Conservation (phyloP, 805 yeast genomes). For the Candida endomychidarum region DNA sequence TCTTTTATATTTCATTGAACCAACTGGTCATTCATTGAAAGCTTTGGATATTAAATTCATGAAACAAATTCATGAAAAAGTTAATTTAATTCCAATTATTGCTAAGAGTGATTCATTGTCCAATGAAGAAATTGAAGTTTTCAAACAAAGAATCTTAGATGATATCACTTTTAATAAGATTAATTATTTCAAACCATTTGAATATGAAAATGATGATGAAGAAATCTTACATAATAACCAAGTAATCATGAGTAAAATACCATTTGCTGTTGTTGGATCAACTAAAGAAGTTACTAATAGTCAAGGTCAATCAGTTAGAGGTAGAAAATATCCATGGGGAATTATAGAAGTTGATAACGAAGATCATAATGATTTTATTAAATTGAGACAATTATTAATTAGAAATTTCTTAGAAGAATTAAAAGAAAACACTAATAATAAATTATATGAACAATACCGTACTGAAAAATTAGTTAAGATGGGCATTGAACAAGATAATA, state of each 20-base stretch:
- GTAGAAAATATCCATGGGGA: slow-evolving; percentile 97
- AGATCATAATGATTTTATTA: slow-evolving; percentile 87
- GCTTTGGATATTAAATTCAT: slow-evolving; percentile 87
- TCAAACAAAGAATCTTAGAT: slow-evolving; percentile 73
- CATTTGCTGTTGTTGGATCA: slow-evolving; percentile 95
- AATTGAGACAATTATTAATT: slow-evolving; percentile 82
- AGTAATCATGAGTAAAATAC: slow-evolving; percentile 69
- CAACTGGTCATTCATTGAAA: slow-evolving; percentile 91
- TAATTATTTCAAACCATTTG: slow-evolving; percentile 69
- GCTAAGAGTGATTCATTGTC: slow-evolving; percentile 93
- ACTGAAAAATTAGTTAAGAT: slow-evolving; percentile 71
- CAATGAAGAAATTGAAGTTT: slow-evolving; percentile 74
- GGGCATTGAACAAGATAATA: slow-evolving; percentile 90
- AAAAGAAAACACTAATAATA: slow-evolving; percentile 76
- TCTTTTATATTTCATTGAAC: slow-evolving; percentile 89
- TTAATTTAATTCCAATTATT: slow-evolving; percentile 90
- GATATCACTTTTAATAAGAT: slow-evolving; percentile 78
- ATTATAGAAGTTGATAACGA: slow-evolving; percentile 92
- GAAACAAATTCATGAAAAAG: slow-evolving; percentile 85
- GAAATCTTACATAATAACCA: slow-evolving; percentile 68
- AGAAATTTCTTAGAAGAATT: slow-evolving; percentile 93
- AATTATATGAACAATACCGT: slow-evolving; percentile 85
- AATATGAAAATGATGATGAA: slow-evolving; percentile 80
- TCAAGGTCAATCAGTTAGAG: slow-evolving; percentile 83
- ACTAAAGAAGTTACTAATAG: slow-evolving; percentile 63